Evolutionary conservation across 129 eudicot species (phyloP), one percentile per base, ranked within the genome.

Genomic region (Ambrosia artemisiifolia): DNA sequence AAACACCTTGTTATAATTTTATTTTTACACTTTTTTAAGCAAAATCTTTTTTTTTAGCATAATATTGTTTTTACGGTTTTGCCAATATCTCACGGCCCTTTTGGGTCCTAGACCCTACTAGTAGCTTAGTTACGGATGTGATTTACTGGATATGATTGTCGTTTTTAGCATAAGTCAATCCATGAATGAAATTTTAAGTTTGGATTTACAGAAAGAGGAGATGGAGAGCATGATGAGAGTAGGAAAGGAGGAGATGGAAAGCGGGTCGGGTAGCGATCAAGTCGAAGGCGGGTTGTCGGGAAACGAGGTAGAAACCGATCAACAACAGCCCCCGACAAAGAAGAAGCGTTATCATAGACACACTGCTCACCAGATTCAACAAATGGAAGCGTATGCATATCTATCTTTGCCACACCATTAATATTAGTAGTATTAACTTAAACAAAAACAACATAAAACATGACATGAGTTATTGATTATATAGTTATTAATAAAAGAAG

Each of bases 181-280:
- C n/a, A n/a, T n/a, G 7, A 6, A 38, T 38, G 43, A 38, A 38
- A 38, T 38, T 7, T 38, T 38, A 9, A 38, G 10, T 38, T 38
- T 56, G 3, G 28, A 1, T 34, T 36, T 48, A 56, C 69, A 88
- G 96, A 88, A 91, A 71, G 97, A 91, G 51, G 97, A 91, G 72
- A 63, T 33, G 65, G 86, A 78, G 44, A 78, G 77, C 63, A 47
- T 76, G 63, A 50, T 78, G 51, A 84, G 76, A 65, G 70, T 83
- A 57, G 90, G 84, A 46, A 91, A 88, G 47, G 96, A 86, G 44
- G 97, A 91, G 42, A 74, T 88, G 69, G 80, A 86, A 72, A 94
- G 88, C 16, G 88, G 88, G 4, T 91, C 97, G 0, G 96, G 92
- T 0, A 86, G 96, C 42, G 96, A 88, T 57, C 97, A 88, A 62